A percentile compares a stretch with the other conserved stretches of the same genome.
Evolutionary conservation across 2,329 filamentous ascomycete genomes (phyloP).

Genomic region (Westerdykella aurantiaca): DNA sequence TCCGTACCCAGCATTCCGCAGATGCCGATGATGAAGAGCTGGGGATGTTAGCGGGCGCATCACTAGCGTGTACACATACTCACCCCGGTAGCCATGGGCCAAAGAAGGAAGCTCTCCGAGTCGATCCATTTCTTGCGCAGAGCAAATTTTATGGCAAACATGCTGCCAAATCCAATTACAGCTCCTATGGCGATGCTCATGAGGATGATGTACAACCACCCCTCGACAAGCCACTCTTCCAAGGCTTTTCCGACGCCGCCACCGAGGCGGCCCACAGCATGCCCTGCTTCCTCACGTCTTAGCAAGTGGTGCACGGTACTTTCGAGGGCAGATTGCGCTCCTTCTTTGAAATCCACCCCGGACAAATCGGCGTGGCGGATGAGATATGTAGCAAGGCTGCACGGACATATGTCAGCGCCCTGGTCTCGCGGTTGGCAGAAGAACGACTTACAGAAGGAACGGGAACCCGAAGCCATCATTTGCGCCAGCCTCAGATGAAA

Average conservation of each 20-base stretch:
- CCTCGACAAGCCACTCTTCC: slow-evolving; percentile 55
- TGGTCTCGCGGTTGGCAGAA: slow-evolving; percentile 7
- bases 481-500: slow-evolving; percentile 56
- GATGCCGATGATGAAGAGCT: slow-evolving; percentile 55
- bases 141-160: slow-evolving; percentile 43
- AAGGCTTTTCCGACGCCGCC: slow-evolving; percentile 49
- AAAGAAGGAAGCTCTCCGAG: slow-evolving; percentile 50
- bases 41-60: neutral
- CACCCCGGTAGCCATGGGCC: slow-evolving; percentile 41
- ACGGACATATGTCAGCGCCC: slow-evolving; percentile 4
- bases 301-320: slow-evolving; percentile 5
- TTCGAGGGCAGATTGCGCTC: neutral
- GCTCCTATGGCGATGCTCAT: slow-evolving; percentile 50
- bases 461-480: slow-evolving; percentile 61
- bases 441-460: slow-evolving; percentile 48
- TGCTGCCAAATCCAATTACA: slow-evolving; percentile 46
- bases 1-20: slow-evolving; percentile 55
- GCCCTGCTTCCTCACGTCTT: slow-evolving; percentile 22
- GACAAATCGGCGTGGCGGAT: slow-evolving; percentile 48
- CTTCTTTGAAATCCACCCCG: slow-evolving; percentile 19
- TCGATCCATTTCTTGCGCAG: slow-evolving; percentile 47
- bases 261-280: slow-evolving; percentile 46
- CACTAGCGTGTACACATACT: slow-evolving; percentile 26
- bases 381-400: slow-evolving; percentile 47
- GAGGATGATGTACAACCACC: slow-evolving; percentile 55